These are phyloP conservation scores for Colletotrichum paranaense DNA, from an alignment of 2,329 filamentous ascomycete species.

Conservation along the genomic window DNA sequence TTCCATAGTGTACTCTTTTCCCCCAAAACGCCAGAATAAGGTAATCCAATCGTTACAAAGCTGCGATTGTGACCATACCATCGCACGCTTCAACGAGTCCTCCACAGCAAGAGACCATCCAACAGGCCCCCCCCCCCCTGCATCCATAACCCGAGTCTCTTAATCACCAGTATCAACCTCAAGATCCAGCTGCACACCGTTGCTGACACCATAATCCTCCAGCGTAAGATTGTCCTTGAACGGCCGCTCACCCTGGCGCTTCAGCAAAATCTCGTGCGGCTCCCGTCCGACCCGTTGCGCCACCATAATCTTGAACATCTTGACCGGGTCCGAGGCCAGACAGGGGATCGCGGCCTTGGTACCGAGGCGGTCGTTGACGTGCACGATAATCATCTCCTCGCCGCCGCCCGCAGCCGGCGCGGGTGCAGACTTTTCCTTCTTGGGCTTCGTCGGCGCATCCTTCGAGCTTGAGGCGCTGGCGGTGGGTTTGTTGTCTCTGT, in stretches of 20 bases:
- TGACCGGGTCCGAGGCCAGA: conserved; percentile 84
- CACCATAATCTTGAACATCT: conserved; percentile 91
- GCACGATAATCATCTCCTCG: conserved; percentile 92
- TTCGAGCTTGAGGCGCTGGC: conserved; percentile 43
- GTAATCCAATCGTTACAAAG: neutral
- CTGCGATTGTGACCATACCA: neutral
- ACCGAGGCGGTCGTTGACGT: conserved; percentile 93
- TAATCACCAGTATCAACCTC: conserved; percentile 72
- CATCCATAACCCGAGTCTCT: conserved; percentile 36
- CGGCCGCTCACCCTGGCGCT: conserved; percentile 90
- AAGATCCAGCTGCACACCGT: conserved; percentile 79
- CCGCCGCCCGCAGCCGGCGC: conserved; percentile 50
- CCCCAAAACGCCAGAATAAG: conserved; percentile 19
- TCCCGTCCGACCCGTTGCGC: conserved; percentile 89
- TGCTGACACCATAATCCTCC: conserved; percentile 93
- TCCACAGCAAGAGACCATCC: neutral
- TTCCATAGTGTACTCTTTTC: neutral
- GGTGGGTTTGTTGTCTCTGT: conserved; percentile 37
- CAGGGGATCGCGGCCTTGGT: conserved; percentile 97
- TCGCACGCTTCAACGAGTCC: neutral
- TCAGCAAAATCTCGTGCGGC: conserved; percentile 90
- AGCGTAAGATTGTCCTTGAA: conserved; percentile 92
- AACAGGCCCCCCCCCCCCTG: no score
- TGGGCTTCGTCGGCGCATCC: conserved; percentile 41
- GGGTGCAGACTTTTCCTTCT: conserved; percentile 44